Base-by-base conservation (phyloP, 495 filamentous ascomycete species). In the Oidiodendron maius region DNA sequence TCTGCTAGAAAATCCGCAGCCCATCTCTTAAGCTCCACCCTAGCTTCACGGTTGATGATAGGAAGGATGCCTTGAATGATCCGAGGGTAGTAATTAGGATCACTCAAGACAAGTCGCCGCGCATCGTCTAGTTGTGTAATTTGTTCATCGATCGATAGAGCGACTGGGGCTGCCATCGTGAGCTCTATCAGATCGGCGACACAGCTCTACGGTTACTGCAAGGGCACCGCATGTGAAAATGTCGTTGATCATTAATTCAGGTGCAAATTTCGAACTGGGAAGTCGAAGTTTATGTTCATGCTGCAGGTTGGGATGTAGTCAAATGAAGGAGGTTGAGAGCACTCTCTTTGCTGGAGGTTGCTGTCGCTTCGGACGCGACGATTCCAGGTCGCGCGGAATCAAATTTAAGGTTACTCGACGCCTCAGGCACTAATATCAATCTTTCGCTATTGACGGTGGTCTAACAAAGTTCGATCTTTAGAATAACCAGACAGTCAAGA, bases 1-100 rank as follows among this genome's bases (percentile, higher is more conserved):
- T 99, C 93, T 32, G 94, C 91, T 30, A 99, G 72, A 63, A 99
- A 99, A 21, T 96, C 89, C 18, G 90, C 81, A 18, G 90, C 94
- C 94, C 94, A 99, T 83, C 91, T 74, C 65, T 88, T 84, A 56
- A 96, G 68, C 65, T 95, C 87, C 16, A 95, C 64, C 34, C 73
- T 72, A 37, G 84, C 71, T 43, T 75, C 71, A n/a, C 84, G 77
- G 24, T 83, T 84, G 58, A 96, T 84, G 60, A 97, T 89, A 18
- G 90, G 89, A 3, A 96, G 75, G 47, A 95, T 87, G 21, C 86
- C 87, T 63, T 86, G 86, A 47, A 97, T 78, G 63, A 99, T 89
- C 61, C 86, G 87, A 24, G 83, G 80, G 70, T 96, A 99, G 66
- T 89, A 85, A 48, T 75, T 73, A 25, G 88, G 70, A 67, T 96